Evolutionary conservation across 2,329 filamentous ascomycete species (phyloP).

Genomic region (Penicillium occitanis): DNA sequence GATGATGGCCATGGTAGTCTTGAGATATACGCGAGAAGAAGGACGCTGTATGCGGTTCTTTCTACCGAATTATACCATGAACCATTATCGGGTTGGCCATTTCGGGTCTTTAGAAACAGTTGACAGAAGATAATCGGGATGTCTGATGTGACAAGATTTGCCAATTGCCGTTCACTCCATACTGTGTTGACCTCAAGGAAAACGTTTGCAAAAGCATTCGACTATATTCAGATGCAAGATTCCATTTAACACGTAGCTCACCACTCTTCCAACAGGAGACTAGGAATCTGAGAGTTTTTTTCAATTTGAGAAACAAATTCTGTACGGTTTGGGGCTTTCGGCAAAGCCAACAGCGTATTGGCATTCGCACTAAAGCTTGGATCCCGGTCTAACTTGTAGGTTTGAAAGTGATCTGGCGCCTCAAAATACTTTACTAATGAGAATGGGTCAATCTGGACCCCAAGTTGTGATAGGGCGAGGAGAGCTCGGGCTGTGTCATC

Average conservation of each 20-base stretch:
- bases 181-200: too few relatives aligned
- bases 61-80: background rate
- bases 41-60: background rate
- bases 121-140: background rate
- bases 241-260: background rate
- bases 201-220: background rate
- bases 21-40: background rate
- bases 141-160: background rate
- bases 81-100: background rate
- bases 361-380: slow-evolving; percentile 5
- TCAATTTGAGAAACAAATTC: background rate
- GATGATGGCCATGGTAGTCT: background rate
- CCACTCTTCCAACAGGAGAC: background rate
- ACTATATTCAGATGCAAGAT: background rate
- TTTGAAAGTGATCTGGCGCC: background rate
- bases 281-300: background rate
- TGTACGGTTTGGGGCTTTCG: background rate
- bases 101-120: background rate
- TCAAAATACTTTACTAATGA: background rate
- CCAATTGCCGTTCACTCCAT: background rate
- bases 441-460: background rate
- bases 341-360: background rate
- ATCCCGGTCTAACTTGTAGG: background rate
- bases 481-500: slow-evolving; percentile 4
- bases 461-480: background rate